Base-by-base conservation (phyloP, 2,329 filamentous ascomycete genomes). In the Ceratocystis eucalypticola region DNA sequence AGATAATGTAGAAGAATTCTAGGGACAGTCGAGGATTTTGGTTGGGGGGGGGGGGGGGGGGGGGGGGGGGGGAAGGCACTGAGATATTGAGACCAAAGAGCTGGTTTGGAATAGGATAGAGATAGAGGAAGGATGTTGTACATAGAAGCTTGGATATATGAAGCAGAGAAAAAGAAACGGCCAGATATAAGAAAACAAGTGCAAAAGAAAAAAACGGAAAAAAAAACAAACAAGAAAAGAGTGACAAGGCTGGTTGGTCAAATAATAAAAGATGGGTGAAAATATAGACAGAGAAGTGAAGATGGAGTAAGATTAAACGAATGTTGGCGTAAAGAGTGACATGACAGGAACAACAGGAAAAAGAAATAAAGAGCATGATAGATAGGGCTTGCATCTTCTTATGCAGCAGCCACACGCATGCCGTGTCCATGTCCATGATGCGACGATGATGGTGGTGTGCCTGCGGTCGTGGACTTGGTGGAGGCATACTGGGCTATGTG, bases 401-500 rank as follows among this genome's bases (percentile, higher is more conserved):
- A 55, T 28, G 50, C 55, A 15, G 55, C 55, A 7, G 55, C 55
- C 17, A 59, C 55, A 3, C 55, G 55, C 55, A 59, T 6, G 0
- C 55, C 55, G 28, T 59, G 55, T 17, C 55, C 61, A 22, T 50
- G 33, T 12, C 61, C 61, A 33, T 63, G 61, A 20, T 63, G 61
- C 17, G 61, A 10, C 12, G 61, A 28, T 22, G 61, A 30, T 1
- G 41, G 1, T 12, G 61, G 8, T 1, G 41, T 30, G 5, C 0
- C 41, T 20, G 37, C 2, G 37, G 37, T 6, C 30, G n/a, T 48
- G 12, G 25, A n/a, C 37, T 53, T 37, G 8, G 59, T 33, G 12
- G 61, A 22, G 5, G 41, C 62, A 57, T 53, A 65, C 59, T 65
- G 64, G 1, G 64, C 66, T 48, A 63, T 65, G 15, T 68, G 64